A percentile compares a stretch with the other conserved stretches of the same genome.
phyloP scores from a whole-genome alignment of 306 rosid species.

The Prunus mira region DNA sequence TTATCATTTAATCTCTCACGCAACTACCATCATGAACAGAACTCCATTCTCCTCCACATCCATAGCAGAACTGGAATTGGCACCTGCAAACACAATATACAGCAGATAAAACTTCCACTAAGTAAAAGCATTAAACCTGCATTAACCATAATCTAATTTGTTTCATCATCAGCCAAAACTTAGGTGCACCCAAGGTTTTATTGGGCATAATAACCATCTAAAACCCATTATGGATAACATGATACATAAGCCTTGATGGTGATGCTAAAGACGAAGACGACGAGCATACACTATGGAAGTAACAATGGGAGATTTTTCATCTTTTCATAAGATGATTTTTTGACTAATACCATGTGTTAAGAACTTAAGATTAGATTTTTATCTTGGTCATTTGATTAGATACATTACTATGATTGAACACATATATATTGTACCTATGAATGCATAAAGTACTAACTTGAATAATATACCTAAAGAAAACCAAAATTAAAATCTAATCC shows the following conservation, averaged over 20 bases:
- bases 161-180: neutral
- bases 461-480: too few relatives aligned
- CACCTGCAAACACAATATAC: constrained; percentile 40
- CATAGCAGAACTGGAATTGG: constrained; percentile 46
- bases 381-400: too few relatives aligned
- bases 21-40: constrained; percentile 38
- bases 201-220: neutral
- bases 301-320: too few relatives aligned
- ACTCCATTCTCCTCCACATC: constrained; percentile 43
- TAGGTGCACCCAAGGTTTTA: too few relatives aligned
- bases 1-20: constrained; percentile 19
- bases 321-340: too few relatives aligned
- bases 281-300: too few relatives aligned
- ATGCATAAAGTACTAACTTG: too few relatives aligned
- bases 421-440: too few relatives aligned
- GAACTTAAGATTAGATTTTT: too few relatives aligned
- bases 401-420: too few relatives aligned
- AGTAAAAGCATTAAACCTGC: neutral
- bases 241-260: neutral
- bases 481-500: too few relatives aligned
- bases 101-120: neutral
- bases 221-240: neutral
- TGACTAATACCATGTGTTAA: too few relatives aligned
- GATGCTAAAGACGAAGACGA: neutral
- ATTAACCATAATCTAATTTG: neutral